Conservation (phyloP, 2,329 filamentous ascomycete species). For the Aureobasidium sp. region DNA sequence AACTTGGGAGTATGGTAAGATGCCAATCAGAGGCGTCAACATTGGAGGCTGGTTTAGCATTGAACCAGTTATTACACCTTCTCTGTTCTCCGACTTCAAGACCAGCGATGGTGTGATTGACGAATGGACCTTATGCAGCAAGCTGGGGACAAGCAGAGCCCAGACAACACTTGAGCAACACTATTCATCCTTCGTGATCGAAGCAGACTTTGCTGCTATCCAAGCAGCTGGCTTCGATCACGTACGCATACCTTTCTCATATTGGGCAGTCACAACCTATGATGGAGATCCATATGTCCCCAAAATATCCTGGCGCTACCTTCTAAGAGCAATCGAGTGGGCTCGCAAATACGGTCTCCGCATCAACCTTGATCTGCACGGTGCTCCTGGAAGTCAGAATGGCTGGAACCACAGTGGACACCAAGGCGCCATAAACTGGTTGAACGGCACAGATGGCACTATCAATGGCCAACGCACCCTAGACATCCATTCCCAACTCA, state of each 20-base stretch:
- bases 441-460: constrained; percentile 80
- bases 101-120: constrained; percentile 64
- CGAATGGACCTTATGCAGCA: constrained; percentile 71
- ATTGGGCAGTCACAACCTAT: constrained; percentile 88
- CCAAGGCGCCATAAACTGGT: constrained; percentile 74
- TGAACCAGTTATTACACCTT: constrained; percentile 93
- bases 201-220: constrained; percentile 78
- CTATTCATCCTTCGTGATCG: constrained; percentile 82
- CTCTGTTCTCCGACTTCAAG: constrained; percentile 67
- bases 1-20: constrained; percentile 69
- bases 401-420: constrained; percentile 95
- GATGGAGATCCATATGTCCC: constrained; percentile 81
- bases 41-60: constrained; percentile 89
- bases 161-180: constrained; percentile 73
- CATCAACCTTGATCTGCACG: constrained; percentile 89
- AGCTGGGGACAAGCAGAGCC: constrained; percentile 60
- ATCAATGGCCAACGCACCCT: constrained; percentile 74
- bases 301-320: constrained; percentile 84
- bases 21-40: constrained; percentile 83
- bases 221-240: constrained; percentile 85
- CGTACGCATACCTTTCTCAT: constrained; percentile 90
- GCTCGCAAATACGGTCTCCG: constrained; percentile 85
- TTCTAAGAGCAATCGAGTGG: constrained; percentile 88
- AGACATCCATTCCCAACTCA: constrained; percentile 79
- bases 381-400: constrained; percentile 87